Evolutionary conservation across 805 yeast species (phyloP), one percentile per base, ranked within the genome.

Genomic region (Saturnispora hagleri): DNA sequence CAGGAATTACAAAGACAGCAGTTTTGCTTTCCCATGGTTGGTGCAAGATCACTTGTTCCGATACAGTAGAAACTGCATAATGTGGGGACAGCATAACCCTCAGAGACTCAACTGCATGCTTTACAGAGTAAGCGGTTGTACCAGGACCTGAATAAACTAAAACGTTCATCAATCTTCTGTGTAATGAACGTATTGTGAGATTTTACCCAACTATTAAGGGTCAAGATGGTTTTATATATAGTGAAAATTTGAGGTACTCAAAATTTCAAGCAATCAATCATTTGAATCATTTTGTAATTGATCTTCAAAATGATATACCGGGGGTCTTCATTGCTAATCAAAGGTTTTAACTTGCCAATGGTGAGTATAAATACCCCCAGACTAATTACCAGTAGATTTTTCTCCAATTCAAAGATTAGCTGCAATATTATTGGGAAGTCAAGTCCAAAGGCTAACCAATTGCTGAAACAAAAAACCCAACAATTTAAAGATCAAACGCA

Each of bases 11-110:
- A 43, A 93, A 63, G 56, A 87, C 70, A 0, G 95, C 72, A 0
- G 97, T 86, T 60, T 86, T 86, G 7, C 77, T 60, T 56, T 76
- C 75, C 99, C 99, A 93, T 0, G 99, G 97, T 60, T 93, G 97
- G 24, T 79, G 75, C 48, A 76, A 67, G 18, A 93, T 62, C 0
- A 85, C 78, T 15, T 69, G 65, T 17, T 86, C 80, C 33, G 81
- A 79, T 1, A 88, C 84, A 1, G 86, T 75, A 18, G 81, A 72
- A 4, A 93, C 97, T 0, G 96, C 95, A 66, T 93, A 93, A 66
- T 83, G 74, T 0, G 97, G 97, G 2, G 96, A 86, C 12, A 93
- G 73, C 51, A 85, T 76, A 26, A 78, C 63, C 50, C 96, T 72
- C 18, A 93, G 73, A 1, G 95, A 79, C 57, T 87, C 91, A 4